Evolutionary conservation across 495 filamentous ascomycete species (phyloP).

Genomic region (Letharia columbiana): DNA sequence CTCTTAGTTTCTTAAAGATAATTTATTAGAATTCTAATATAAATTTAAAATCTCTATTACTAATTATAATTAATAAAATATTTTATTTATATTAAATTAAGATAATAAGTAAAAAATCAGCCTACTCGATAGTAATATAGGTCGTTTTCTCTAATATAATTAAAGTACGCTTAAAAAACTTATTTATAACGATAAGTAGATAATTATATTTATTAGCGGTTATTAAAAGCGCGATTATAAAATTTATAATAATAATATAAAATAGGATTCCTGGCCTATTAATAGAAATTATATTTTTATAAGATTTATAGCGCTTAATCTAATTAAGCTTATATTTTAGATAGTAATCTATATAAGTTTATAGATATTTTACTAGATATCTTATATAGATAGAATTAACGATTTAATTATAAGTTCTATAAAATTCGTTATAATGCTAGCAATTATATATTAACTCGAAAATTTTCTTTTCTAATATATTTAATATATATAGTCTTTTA

Average conservation of each 20-base stretch:
- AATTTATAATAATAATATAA: conserved; percentile 11
- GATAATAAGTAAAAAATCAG: neutral
- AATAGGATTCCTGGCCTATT: conserved; percentile 3
- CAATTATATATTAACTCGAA: neutral
- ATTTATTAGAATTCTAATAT: neutral
- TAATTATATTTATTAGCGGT: neutral
- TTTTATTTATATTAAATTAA: conserved; percentile 8
- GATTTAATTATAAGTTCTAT: neutral
- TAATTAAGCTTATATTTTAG: conserved; percentile 5
- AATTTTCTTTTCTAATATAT: neutral
- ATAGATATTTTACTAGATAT: neutral
- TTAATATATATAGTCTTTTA: neutral
- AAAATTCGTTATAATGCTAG: neutral
- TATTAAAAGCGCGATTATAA: neutral
- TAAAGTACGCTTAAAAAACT: neutral
- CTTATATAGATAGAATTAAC: neutral
- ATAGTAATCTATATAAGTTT: conserved; percentile 5
- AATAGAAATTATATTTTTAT: neutral
- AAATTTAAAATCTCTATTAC: conserved; percentile 3
- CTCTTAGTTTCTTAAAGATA: neutral
- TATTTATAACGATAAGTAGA: conserved; percentile 8
- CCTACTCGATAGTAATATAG: neutral
- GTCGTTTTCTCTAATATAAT: neutral
- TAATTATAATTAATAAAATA: neutral
- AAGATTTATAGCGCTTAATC: neutral